These are phyloP conservation scores for Phallus indusiatus DNA, from an alignment of 768 basidiomycete species.

Conservation along the genomic window DNA sequence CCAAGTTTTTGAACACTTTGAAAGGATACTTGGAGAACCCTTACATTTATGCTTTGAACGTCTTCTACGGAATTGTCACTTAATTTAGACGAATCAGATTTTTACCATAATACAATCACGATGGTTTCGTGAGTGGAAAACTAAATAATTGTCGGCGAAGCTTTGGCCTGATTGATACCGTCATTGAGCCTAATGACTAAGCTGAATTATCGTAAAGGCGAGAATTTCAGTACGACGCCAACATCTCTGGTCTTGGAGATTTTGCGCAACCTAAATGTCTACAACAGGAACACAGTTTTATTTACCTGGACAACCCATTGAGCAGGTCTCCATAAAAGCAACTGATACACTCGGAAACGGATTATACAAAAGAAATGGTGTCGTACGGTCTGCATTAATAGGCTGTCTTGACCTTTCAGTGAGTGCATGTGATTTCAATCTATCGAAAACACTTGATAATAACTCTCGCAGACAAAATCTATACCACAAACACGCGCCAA, in stretches of 20 bases:
- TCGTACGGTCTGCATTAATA: conserved; percentile 59
- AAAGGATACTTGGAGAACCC: conserved; percentile 94
- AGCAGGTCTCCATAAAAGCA: conserved; percentile 11
- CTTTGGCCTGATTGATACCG: too few species aligned
- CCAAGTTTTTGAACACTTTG: conserved; percentile 87
- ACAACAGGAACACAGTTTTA: conserved; percentile 20
- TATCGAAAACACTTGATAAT: conserved; percentile 15
- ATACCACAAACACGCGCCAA: conserved; percentile 61
- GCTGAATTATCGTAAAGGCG: too few species aligned
- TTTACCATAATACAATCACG: too few species aligned
- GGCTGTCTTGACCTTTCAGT: conserved; percentile 68
- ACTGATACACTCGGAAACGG: conserved; percentile 42
- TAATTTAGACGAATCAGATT: too few species aligned
- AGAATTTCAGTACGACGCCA: too few species aligned
- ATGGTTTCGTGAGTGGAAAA: too few species aligned
- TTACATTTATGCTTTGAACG: conserved; percentile 88
- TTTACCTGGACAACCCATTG: conserved; percentile 75
- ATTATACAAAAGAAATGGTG: conserved; percentile 53
- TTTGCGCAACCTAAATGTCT: too few species aligned
- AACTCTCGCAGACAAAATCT: conserved; percentile 40
- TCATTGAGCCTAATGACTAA: too few species aligned
- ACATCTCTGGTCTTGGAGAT: too few species aligned
- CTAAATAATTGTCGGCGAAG: too few species aligned
- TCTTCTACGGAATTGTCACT: too few species aligned
- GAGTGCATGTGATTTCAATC: neutral